A percentile compares a stretch with the other conserved stretches of the same genome.
phyloP scores from a whole-genome alignment of 2,329 filamentous ascomycete genomes.

The Ophiostoma ulmi region DNA sequence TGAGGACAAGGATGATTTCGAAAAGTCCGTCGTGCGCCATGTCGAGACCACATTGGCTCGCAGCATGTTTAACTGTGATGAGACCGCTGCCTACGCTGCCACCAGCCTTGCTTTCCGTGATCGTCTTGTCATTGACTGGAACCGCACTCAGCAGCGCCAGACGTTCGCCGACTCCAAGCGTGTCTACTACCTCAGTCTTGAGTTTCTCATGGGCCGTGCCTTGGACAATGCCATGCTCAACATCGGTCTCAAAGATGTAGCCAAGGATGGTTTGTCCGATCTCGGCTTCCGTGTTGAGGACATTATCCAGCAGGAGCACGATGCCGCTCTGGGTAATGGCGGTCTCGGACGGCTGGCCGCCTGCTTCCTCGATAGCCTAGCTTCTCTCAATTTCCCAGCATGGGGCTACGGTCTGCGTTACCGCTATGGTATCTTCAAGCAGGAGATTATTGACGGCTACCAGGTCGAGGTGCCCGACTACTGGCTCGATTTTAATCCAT shows the following conservation, averaged over 20 bases:
- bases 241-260: conserved; percentile 77
- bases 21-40: conserved; percentile 83
- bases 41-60: conserved; percentile 94
- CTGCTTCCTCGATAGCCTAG: conserved; percentile 94
- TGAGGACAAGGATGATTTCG: conserved; percentile 73
- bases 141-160: conserved; percentile 94
- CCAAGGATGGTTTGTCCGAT: conserved; percentile 75
- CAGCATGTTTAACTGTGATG: conserved; percentile 97
- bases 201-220: conserved; percentile 95
- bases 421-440: conserved; percentile 97
- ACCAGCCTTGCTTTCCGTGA: conserved; percentile 90
- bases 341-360: conserved; percentile 91
- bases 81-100: conserved; percentile 85
- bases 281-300: conserved; percentile 97
- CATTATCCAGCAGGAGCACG: conserved; percentile 88
- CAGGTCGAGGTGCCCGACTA: conserved; percentile 98
- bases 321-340: conserved; percentile 92
- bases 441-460: conserved; percentile 96
- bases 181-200: conserved; percentile 93
- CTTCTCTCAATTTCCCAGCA: conserved; percentile 88
- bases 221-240: conserved; percentile 99
- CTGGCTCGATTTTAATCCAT: conserved; percentile 98
- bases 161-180: conserved; percentile 87
- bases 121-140: conserved; percentile 91
- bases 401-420: conserved; percentile 98